A percentile compares a stretch with the other conserved stretches of the same genome.
Evolutionary conservation across 495 filamentous ascomycete genomes (phyloP).

Genomic region (Aspergillus nanangensis): DNA sequence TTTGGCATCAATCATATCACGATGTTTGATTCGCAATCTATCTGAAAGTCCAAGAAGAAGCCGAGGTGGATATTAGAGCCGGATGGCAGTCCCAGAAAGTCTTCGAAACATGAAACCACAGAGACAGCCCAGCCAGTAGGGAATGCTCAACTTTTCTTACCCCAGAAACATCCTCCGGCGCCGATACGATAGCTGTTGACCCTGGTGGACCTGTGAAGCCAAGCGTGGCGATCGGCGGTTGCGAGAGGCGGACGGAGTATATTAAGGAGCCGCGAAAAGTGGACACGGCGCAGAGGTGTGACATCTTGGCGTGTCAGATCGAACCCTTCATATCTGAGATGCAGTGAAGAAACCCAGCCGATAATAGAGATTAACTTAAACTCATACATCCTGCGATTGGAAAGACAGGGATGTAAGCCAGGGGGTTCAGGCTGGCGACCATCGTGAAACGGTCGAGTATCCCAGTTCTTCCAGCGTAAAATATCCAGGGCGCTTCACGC

Average conservation of each 20-base stretch:
- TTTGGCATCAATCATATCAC: no score
- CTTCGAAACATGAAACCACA: no score
- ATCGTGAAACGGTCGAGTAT: background rate
- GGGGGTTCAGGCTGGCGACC: background rate
- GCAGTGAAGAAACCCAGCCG: background rate
- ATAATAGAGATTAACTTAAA: background rate
- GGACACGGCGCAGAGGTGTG: background rate
- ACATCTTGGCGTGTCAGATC: slow-evolving; percentile 5
- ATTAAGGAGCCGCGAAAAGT: slow-evolving; percentile 1
- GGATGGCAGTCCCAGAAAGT: no score
- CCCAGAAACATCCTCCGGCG: background rate
- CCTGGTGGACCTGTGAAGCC: no score
- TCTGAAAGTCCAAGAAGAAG: background rate
- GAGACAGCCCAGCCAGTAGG: background rate
- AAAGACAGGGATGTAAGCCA: background rate
- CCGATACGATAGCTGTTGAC: background rate
- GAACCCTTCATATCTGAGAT: background rate
- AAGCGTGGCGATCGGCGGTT: background rate
- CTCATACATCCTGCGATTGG: background rate
- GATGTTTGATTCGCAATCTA: no score
- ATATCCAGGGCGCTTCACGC: background rate
- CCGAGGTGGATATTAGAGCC: no score
- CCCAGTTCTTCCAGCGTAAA: background rate
- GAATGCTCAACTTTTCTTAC: background rate
- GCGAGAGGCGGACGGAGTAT: background rate